phyloP scores from a whole-genome alignment of 352 stramenopile genomes.

The Phytopythium cucurbitacearum region DNA sequence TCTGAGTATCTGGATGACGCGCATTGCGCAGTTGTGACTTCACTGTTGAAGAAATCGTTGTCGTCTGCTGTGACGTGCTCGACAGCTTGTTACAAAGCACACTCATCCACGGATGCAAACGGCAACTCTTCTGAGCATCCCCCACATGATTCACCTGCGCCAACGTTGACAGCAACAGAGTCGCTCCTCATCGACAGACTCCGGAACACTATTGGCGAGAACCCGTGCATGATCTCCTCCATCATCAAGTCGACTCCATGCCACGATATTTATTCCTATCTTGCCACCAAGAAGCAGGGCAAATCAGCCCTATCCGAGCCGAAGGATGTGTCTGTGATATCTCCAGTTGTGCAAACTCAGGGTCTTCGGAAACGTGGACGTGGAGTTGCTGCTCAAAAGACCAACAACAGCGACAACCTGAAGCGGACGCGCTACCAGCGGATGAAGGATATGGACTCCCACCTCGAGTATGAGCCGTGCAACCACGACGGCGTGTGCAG shows the following conservation, averaged over 20 bases:
- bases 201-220: constrained; percentile 47
- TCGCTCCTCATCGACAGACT: constrained; percentile 56
- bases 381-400: constrained; percentile 25
- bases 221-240: constrained; percentile 58
- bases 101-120: neutral
- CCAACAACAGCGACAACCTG: constrained; percentile 57
- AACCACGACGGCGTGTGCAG: constrained; percentile 68
- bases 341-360: constrained; percentile 26
- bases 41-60: constrained; percentile 39
- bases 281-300: constrained; percentile 37
- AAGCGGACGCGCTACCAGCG: constrained; percentile 64
- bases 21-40: constrained; percentile 33
- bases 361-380: constrained; percentile 43
- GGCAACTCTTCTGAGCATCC: neutral
- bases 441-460: constrained; percentile 49
- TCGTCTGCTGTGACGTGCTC: constrained; percentile 26
- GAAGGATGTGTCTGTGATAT: constrained; percentile 32
- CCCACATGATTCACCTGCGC: constrained; percentile 6
- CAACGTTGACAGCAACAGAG: constrained; percentile 30
- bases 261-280: constrained; percentile 43
- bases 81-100: constrained; percentile 35
- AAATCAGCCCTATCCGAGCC: constrained; percentile 14
- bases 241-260: constrained; percentile 57
- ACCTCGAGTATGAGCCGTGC: constrained; percentile 79
- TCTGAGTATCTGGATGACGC: constrained; percentile 71